Evolutionary conservation across 768 basidiomycete genomes (phyloP).

Genomic region (Mycena belliarum): DNA sequence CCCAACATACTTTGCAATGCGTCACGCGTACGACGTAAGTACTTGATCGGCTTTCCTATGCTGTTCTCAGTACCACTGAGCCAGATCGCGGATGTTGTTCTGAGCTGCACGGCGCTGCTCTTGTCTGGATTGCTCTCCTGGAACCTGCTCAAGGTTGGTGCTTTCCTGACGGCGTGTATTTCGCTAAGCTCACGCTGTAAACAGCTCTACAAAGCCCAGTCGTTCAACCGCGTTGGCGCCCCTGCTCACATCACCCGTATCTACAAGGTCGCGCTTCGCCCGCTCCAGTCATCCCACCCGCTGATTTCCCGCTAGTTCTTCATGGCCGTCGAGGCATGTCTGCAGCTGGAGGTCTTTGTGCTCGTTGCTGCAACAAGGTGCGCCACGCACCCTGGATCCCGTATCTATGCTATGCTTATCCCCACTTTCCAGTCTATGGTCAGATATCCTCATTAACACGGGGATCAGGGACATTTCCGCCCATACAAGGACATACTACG

Average conservation of each 20-base stretch:
- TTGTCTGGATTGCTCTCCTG: constrained; percentile 46
- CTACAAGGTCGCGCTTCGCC: constrained; percentile 40
- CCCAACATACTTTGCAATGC: constrained; percentile 41
- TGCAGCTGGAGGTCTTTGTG: constrained; percentile 57
- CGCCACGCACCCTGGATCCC: neutral
- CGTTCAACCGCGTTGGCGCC: constrained; percentile 56
- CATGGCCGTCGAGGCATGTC: constrained; percentile 52
- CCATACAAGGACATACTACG: constrained; percentile 45
- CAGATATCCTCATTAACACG: constrained; percentile 52
- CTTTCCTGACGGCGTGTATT: neutral
- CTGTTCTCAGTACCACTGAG: neutral
- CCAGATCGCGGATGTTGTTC: constrained; percentile 52
- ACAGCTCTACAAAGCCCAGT: constrained; percentile 46
- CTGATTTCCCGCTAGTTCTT: constrained; percentile 41
- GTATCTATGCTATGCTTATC: neutral
- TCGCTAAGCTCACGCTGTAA: neutral
- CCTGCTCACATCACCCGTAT: constrained; percentile 50
- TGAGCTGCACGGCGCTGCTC: constrained; percentile 45
- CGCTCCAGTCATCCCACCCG: no score
- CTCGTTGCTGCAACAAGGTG: constrained; percentile 43
- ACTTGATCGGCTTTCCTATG: neutral
- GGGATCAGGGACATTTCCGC: constrained; percentile 42
- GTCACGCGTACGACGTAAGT: constrained; percentile 45
- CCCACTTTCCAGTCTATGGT: constrained; percentile 45
- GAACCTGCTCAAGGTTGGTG: constrained; percentile 43